Conservation (phyloP, 345 rosid species). For the Eucalyptus brandiana region DNA sequence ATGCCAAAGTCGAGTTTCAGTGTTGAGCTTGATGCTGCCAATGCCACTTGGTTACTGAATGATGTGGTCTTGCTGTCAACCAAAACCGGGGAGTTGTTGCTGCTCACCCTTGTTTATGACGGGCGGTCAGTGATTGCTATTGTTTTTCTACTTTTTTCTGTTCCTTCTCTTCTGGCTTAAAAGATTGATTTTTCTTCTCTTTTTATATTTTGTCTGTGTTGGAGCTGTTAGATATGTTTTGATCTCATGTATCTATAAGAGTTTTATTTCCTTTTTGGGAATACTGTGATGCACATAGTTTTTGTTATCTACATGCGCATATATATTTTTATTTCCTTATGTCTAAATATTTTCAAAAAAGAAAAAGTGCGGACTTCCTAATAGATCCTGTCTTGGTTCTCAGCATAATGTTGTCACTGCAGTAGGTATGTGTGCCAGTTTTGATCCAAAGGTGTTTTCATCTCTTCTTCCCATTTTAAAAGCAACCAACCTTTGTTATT, state of each 20-base stretch:
- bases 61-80: constrained; percentile 87
- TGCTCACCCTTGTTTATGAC: constrained; percentile 84
- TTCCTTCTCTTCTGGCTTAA: background rate
- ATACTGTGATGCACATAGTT: background rate
- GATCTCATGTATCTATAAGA: background rate
- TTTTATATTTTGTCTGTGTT: background rate
- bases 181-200: background rate
- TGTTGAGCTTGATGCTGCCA: constrained; percentile 96
- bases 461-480: background rate
- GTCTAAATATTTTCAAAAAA: background rate
- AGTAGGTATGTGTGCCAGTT: background rate
- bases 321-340: background rate
- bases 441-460: background rate
- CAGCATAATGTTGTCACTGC: background rate
- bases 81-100: constrained; percentile 80
- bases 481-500: background rate
- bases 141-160: background rate
- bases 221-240: background rate
- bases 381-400: background rate
- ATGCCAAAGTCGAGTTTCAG: constrained; percentile 76
- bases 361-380: background rate
- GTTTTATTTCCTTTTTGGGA: background rate
- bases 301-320: background rate
- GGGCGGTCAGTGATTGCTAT: constrained; percentile 48
- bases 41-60: constrained; percentile 68